Evolutionary conservation across 164 flowering plant genomes (phyloP).

Genomic region (Litsea cubeba): DNA sequence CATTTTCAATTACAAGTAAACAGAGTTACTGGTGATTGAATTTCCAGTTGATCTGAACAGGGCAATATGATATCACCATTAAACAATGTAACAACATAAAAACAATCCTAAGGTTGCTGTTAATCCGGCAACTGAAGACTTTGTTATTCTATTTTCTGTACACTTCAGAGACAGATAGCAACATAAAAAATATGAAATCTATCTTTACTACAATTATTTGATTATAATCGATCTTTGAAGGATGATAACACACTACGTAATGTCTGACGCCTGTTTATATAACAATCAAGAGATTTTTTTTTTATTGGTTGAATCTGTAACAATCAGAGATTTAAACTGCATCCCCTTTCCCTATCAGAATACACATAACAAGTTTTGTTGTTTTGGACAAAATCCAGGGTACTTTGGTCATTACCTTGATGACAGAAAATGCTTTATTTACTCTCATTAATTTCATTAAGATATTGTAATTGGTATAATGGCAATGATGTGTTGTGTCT

Average conservation of each 20-base stretch:
- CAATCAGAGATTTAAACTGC: not conserved
- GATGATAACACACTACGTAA: not conserved
- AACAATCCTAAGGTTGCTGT: too few relatives aligned
- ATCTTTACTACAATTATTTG: not conserved
- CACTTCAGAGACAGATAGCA: too few relatives aligned
- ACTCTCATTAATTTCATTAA: not conserved
- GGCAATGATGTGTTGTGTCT: conserved; percentile 5
- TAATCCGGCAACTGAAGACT: too few relatives aligned
- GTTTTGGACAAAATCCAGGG: not conserved
- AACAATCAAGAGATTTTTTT: too few relatives aligned
- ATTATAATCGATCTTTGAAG: not conserved
- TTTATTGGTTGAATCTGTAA: not conserved
- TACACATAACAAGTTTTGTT: not conserved
- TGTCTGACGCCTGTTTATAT: not conserved
- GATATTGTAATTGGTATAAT: not conserved
- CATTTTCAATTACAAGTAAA: too few relatives aligned
- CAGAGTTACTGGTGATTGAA: too few relatives aligned
- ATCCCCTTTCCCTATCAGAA: not conserved
- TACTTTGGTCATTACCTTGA: not conserved
- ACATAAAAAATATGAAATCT: too few relatives aligned
- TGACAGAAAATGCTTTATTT: not conserved
- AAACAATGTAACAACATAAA: too few relatives aligned
- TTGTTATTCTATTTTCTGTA: too few relatives aligned
- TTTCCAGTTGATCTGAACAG: too few relatives aligned
- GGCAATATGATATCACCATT: too few relatives aligned